Evolutionary conservation across 495 filamentous ascomycete genomes (phyloP).

Genomic region (Penicillium nucicola): DNA sequence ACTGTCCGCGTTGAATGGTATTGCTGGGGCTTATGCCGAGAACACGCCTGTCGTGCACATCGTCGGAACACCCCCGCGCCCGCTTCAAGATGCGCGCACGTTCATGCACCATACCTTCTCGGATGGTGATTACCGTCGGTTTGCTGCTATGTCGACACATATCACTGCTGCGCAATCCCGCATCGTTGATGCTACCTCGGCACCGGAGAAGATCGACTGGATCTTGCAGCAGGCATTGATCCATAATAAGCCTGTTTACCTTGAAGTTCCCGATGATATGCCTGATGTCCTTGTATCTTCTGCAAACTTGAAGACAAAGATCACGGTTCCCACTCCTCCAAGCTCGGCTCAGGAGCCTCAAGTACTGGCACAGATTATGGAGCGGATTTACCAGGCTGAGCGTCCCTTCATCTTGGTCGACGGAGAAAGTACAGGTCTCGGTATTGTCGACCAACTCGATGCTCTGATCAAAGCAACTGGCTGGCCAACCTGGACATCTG

Average conservation of each 20-base stretch:
- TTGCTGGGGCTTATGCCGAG: slow-evolving; percentile 72
- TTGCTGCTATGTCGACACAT: slow-evolving; percentile 33
- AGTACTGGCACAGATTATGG: slow-evolving; percentile 21
- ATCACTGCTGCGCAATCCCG: slow-evolving; percentile 40
- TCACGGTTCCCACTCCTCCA: slow-evolving; percentile 9
- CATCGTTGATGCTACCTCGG: slow-evolving; percentile 31
- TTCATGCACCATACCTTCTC: slow-evolving; percentile 45
- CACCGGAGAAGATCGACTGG: slow-evolving; percentile 37
- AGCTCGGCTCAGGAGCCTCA: slow-evolving; percentile 15
- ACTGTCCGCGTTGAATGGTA: slow-evolving; percentile 68
- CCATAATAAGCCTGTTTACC: slow-evolving; percentile 42
- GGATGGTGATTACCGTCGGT: slow-evolving; percentile 40
- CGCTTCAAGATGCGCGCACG: slow-evolving; percentile 24
- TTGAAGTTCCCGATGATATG: slow-evolving; percentile 45
- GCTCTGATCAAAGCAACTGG: slow-evolving; percentile 23
- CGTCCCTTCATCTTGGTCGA: slow-evolving; percentile 37
- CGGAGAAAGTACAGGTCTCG: slow-evolving; percentile 25
- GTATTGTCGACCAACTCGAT: slow-evolving; percentile 26
- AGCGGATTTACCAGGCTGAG: slow-evolving; percentile 29
- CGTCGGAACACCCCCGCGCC: slow-evolving; percentile 54
- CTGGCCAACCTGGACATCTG: slow-evolving; percentile 33
- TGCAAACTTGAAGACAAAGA: slow-evolving; percentile 17
- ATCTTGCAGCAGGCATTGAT: slow-evolving; percentile 34
- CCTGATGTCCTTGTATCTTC: slow-evolving; percentile 26
- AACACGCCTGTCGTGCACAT: slow-evolving; percentile 78